Base-by-base conservation (phyloP, 2,329 filamentous ascomycete species). In the Myriosclerotinia scirpicola region DNA sequence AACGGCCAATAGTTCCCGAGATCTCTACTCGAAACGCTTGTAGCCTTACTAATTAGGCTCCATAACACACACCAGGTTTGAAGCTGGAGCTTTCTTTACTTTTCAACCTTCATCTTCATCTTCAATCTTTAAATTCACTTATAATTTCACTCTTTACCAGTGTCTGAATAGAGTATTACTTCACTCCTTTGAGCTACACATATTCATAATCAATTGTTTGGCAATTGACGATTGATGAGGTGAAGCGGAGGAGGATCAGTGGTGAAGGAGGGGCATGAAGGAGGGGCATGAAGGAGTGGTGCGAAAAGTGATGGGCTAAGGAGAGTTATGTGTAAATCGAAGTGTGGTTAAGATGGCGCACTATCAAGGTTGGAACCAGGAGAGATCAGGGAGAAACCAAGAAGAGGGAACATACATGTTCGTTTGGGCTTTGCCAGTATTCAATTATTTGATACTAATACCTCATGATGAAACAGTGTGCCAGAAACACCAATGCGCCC, bases 291-390 rank as follows among this genome's bases (percentile, higher is more conserved):
- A 48, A 20, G 26, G 26, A 9, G 22, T 46, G 9, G 20, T 22
- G 56, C 5, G 20, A 60, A 3, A 17, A 22, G 56, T 38, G 56
- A 36, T 52, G 63, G 26, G 30, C 12, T 34, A 9, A 11, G 26
- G 44, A 22, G 17, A 8, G 22, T 20, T 8, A 20, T 46, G 17
- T 30, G 46, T 20, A 59, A 26, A 5, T 11, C 11, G 7, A 64
- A 36, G 3, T 65, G 42, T n/a, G 44, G 17, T 17, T 15, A 60
- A 34, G 42, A 60, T 59, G 63, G n/a, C 44, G 15, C 30, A 53
- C n/a, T 36, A 44, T 60, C 48, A 9, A 38, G 54, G 36, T 20
- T 53, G 36, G 63, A 44, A 52, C 22, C 9, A 59, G 30, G 63
- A 52, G 15, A 30, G 30, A 5, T n/a, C 17, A 36, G 44, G 22